Evolutionary conservation across 2,329 filamentous ascomycete species (phyloP), one percentile per base, ranked within the genome.

Genomic region (Diaporthe batatas): DNA sequence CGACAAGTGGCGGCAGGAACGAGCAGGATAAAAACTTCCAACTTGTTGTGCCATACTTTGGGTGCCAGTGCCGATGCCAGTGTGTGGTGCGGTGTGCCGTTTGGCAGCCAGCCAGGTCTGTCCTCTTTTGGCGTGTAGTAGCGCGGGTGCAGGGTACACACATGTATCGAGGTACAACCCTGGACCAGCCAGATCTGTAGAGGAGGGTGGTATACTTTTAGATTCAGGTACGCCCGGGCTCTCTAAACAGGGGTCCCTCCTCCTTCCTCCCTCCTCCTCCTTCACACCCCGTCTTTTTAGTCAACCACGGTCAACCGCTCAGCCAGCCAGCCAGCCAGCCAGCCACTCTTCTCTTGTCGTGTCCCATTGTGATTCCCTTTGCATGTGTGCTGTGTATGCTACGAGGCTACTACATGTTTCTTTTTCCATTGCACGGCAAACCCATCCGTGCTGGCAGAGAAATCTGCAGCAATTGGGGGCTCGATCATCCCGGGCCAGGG

Each of bases 111-210:
- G 36, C 32, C 62, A 55, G 42, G 42, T 42, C 47, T 47, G 44
- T 29, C 47, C 44, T 69, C 32, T 69, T 72, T 72, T 51, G 64
- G 58, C 57, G 59, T 32, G 69, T 68, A 51, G 25, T 53, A 51
- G 47, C 32, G 62, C 12, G 44, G 62, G 32, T 25, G 47, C 44
- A 53, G 53, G 62, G 62, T 67, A 67, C n/a, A 53, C 8, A 4
- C 7, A 21, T 18, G 62, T 53, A 39, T 39, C 7, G 11, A 53
- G 44, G 47, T 67, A 53, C 44, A 5, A 6, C 1, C 23, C 10
- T 39, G 25, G 10, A 29, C 39, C 23, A 49, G 18, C 6, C 2
- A 23, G n/a, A 23, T 34, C 0, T 6, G 62, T 29, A 36, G 47
- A 39, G 32, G 44, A n/a, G 67, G 42, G 58, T 47, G 39, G 58